Base-by-base conservation (phyloP, 2,329 filamentous ascomycete genomes). In the Xylaria sp. region DNA sequence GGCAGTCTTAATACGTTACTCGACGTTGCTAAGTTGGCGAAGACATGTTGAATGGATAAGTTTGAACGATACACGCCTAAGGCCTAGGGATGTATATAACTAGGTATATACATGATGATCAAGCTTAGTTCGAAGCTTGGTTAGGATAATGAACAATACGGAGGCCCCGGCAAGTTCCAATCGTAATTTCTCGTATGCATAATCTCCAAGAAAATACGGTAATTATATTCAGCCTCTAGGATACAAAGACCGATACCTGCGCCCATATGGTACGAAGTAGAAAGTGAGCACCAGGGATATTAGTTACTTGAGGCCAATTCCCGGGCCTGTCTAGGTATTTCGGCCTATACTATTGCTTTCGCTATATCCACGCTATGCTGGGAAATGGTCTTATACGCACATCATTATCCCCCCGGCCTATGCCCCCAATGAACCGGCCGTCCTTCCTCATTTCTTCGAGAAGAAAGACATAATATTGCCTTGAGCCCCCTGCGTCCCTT, bases 391-490 rank as follows among this genome's bases (percentile, higher is more conserved):
- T 19, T 19, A 19, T 47, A 47, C 39, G 39, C 11, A 7, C 34
- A 11, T 36, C 34, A 36, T 36, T 36, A 36, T 47, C 11, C 24
- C 17, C 11, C n/a, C 47, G n/a, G 21, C 21, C 9, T 2, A 30
- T 14, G 32, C 14, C 19, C 27, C 34, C 45, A 8, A 3, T 7
- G 14, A 39, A 55, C 39, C 30, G 50, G 50, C 11, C 19, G 14
- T 24, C 4, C 27, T 51, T 30, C 9, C 50, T 75, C 66, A 79
- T 61, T 78, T 78, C 71, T 78, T 79, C 24, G 72, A 73, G 65
- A 79, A 79, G 67, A 79, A 79, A 6, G 78, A 79, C 78, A 78
- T 79, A 60, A 79, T 79, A 55, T 74, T 79, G 19, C 70, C 72
- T 57, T 78, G 58, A 14, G 57, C 57, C 51, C 74, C 75, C 45